Percentiles rank a stretch among this genome's conserved stretches.
Conservation (phyloP, 2,329 filamentous ascomycete genomes). For the Chaetomium sp. region DNA sequence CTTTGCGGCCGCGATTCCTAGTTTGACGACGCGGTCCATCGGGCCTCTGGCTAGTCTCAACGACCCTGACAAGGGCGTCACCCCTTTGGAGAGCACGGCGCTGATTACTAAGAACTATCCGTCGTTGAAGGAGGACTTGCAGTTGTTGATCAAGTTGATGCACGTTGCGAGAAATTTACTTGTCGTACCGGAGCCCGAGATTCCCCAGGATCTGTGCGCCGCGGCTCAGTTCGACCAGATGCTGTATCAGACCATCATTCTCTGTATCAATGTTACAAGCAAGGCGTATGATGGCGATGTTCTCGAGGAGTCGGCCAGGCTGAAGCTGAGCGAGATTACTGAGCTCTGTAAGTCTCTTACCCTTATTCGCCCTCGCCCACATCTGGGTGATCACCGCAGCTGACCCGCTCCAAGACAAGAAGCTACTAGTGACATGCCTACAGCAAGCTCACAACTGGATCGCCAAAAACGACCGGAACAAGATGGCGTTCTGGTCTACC, state of each 20-base stretch:
- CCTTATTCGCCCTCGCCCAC: not conserved
- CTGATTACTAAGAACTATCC: constrained; percentile 58
- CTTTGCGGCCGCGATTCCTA: constrained; percentile 55
- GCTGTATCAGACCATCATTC: constrained; percentile 58
- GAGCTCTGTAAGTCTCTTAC: constrained; percentile 49
- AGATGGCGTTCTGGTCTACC: constrained; percentile 63
- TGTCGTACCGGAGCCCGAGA: constrained; percentile 57
- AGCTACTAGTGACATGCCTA: constrained; percentile 57
- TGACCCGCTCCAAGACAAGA: constrained; percentile 46
- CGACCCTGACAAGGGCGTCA: constrained; percentile 49
- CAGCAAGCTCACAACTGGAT: constrained; percentile 66
- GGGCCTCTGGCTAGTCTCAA: constrained; percentile 48
- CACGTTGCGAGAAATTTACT: constrained; percentile 60
- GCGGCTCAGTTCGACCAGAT: constrained; percentile 60
- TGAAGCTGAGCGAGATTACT: constrained; percentile 55
- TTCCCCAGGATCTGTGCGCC: constrained; percentile 59
- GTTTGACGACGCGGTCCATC: constrained; percentile 53
- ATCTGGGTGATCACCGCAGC: not conserved
- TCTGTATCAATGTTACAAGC: constrained; percentile 61
- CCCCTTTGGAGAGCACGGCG: constrained; percentile 55
- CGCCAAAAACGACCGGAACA: constrained; percentile 61
- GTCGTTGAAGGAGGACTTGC: constrained; percentile 54
- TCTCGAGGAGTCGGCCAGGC: constrained; percentile 50
- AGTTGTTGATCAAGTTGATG: constrained; percentile 60
- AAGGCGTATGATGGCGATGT: constrained; percentile 61